Evolutionary conservation across 139 green algal species (phyloP).

Genomic region (Chlorella sp.): DNA sequence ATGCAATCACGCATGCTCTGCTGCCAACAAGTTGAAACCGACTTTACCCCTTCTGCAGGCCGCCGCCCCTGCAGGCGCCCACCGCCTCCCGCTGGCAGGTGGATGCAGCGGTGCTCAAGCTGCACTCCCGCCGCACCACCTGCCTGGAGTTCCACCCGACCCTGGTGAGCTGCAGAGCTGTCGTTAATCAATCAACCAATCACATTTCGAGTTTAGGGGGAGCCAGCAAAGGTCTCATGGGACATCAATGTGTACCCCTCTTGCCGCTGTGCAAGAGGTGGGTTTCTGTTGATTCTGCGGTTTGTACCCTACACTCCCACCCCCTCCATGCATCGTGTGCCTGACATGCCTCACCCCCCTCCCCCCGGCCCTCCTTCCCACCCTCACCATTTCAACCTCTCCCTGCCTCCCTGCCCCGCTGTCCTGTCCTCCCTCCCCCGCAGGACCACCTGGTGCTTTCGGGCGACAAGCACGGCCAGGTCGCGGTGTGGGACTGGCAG

Average conservation of each 20-base stretch:
- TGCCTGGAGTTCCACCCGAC: conserved; percentile 85
- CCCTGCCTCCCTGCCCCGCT: not conserved
- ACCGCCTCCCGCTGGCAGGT: conserved; percentile 60
- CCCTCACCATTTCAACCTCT: not conserved
- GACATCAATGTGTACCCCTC: too few relatives aligned
- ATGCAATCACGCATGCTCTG: too few relatives aligned
- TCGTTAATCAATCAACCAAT: too few relatives aligned
- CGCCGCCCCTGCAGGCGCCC: not conserved
- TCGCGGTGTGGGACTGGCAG: conserved; percentile 87
- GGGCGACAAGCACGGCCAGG: conserved; percentile 83
- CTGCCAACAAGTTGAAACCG: not conserved
- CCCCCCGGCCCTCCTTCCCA: not conserved
- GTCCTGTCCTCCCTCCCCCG: not conserved
- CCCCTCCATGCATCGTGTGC: not conserved
- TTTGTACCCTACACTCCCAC: not conserved
- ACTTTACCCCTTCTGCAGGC: conserved; percentile 9
- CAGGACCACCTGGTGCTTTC: conserved; percentile 75
- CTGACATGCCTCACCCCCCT: not conserved
- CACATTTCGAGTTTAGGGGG: not conserved
- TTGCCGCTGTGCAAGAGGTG: too few relatives aligned
- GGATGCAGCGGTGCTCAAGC: conserved; percentile 83
- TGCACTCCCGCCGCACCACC: conserved; percentile 78
- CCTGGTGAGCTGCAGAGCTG: not conserved
- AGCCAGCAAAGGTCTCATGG: not conserved
- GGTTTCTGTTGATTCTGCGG: too few relatives aligned